Evolutionary conservation across 2,329 filamentous ascomycete species (phyloP), one percentile per base, ranked within the genome.

Genomic region (Parafenestella ontariensis): DNA sequence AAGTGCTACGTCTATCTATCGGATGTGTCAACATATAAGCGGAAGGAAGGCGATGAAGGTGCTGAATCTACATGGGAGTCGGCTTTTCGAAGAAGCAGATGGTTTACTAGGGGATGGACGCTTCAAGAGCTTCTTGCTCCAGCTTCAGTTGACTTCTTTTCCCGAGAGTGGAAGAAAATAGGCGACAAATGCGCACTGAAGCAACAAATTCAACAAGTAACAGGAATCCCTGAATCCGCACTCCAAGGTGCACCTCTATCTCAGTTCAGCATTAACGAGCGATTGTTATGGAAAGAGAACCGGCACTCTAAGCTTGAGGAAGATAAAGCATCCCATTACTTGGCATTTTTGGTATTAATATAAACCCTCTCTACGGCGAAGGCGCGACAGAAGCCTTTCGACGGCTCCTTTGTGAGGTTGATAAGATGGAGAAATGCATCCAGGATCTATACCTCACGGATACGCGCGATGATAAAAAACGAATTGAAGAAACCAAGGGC

Each of bases 121-220:
- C n/a, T n/a, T n/a, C n/a, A n/a, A n/a, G n/a, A n/a, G n/a, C n/a
- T n/a, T 33, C 24, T 64, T 24, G 61, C 59, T 20, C 55, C 58
- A 7, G 18, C 21, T 2, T 10, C 23, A 17, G 59, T 63, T 10
- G 48, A 59, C 20, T 65, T 65, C 46, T 65, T 61, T 44, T 56
- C 49, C 5, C 15, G 8, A 15, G 45, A 59, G 3, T 40, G 54
- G n/a, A 23, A 31, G 10, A 31, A 24, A 26, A 41, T 65, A 26
- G 54, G 61, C 34, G 28, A 52, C 40, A 56, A 46, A 18, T 18
- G 1, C 20, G 51, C 46, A 3, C 46, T 58, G 10, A 26, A 46
- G 40, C 5, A 28, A 36, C 17, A 45, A 18, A 46, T 61, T 7
- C 46, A 56, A 20, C 24, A 61, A 11, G 33, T 49, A 2, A 59